These are phyloP conservation scores for Carallia pectinifolia DNA, from an alignment of 345 rosid genomes.

Conservation along the genomic window DNA sequence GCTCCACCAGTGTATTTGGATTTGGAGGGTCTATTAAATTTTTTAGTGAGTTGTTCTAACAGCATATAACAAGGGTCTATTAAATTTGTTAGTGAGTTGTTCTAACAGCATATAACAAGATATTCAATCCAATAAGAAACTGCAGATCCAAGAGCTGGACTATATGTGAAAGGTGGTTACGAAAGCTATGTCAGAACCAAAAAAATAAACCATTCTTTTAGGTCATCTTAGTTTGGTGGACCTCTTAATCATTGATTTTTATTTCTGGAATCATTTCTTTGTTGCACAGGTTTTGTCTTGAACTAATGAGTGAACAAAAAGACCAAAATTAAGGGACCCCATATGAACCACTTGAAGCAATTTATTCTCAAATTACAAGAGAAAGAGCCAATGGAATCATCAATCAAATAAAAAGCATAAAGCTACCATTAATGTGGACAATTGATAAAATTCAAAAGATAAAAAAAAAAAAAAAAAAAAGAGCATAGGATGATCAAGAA, in stretches of 20 bases:
- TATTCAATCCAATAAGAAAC: conserved; percentile 5
- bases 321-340: conserved; percentile 14
- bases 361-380: neutral
- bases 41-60: too few species aligned
- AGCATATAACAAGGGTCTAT: too few species aligned
- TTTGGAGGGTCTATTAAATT: too few species aligned
- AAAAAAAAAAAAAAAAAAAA: conserved; percentile 10
- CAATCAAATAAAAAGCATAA: conserved; percentile 12
- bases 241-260: conserved; percentile 13
- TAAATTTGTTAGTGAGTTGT: too few species aligned
- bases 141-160: conserved; percentile 7
- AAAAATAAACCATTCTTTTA: neutral
- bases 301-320: conserved; percentile 17
- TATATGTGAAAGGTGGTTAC: neutral
- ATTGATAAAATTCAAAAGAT: neutral
- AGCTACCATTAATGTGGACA: conserved; percentile 17
- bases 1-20: too few species aligned
- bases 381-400: conserved; percentile 7
- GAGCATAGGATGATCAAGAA: conserved; percentile 1
- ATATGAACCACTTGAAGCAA: neutral
- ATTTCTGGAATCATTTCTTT: conserved; percentile 3
- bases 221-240: conserved; percentile 1
- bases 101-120: too few species aligned
- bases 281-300: conserved; percentile 18
- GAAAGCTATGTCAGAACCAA: conserved; percentile 7